phyloP scores from a whole-genome alignment of 495 filamentous ascomycete genomes.

The Achaetomiella virescens region DNA sequence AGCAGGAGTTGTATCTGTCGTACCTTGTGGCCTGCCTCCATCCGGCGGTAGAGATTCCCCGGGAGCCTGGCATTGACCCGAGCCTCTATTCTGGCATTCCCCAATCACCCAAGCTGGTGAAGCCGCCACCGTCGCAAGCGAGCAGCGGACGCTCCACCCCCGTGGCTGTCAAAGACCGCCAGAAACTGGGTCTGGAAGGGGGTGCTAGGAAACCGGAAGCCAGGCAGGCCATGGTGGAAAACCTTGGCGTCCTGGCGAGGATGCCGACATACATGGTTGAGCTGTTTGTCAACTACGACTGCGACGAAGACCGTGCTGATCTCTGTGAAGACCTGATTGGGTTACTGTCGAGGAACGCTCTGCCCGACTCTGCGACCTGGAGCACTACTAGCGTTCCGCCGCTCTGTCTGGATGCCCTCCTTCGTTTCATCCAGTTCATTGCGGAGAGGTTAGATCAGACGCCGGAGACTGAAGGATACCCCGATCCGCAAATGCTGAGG shows the following conservation, averaged over 20 bases:
- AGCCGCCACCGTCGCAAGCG: conserved; percentile 68
- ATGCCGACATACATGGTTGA: conserved; percentile 94
- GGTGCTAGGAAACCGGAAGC: conserved; percentile 88
- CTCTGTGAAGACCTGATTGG: conserved; percentile 94
- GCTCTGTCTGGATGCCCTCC: conserved; percentile 82
- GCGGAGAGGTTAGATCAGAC: conserved; percentile 76
- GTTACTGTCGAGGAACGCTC: conserved; percentile 84
- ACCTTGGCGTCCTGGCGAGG: conserved; percentile 79
- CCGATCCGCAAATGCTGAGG: conserved; percentile 55
- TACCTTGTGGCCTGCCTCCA: conserved; percentile 93
- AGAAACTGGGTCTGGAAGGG: conserved; percentile 89
- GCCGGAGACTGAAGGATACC: conserved; percentile 59
- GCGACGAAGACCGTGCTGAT: conserved; percentile 85
- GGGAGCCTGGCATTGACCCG: conserved; percentile 84
- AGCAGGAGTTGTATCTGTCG: conserved; percentile 93
- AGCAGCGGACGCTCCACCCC: conserved; percentile 84
- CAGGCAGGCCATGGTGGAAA: conserved; percentile 97
- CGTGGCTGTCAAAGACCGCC: conserved; percentile 86
- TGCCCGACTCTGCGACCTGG: conserved; percentile 97
- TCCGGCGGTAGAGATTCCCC: conserved; percentile 83
- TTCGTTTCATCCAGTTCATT: conserved; percentile 87
- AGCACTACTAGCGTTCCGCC: conserved; percentile 98
- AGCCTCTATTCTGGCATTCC: conserved; percentile 90
- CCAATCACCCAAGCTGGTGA: conserved; percentile 78
- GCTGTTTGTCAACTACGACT: conserved; percentile 97